Conservation (phyloP, 2,329 filamentous ascomycete genomes). For the Fusarium xylarioides region DNA sequence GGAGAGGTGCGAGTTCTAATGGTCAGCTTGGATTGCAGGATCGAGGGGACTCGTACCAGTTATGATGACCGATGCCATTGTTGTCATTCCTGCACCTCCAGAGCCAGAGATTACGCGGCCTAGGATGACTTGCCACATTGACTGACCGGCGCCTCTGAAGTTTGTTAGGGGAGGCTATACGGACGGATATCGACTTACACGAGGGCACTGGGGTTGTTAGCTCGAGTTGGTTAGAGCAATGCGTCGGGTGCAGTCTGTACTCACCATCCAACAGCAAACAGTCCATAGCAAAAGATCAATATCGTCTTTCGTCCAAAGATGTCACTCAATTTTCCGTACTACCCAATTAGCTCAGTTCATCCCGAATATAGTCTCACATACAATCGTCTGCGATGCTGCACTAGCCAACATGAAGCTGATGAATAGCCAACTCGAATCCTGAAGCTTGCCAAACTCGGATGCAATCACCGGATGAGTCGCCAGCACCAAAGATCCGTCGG, state of each 20-base stretch:
- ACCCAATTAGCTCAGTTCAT: neutral
- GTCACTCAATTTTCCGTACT: conserved; percentile 49
- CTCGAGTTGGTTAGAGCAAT: neutral
- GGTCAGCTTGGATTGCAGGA: neutral
- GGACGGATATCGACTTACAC: conserved; percentile 10
- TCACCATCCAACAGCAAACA: conserved; percentile 50
- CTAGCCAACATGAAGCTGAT: conserved; percentile 46
- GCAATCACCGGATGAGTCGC: conserved; percentile 71
- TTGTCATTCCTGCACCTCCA: conserved; percentile 61
- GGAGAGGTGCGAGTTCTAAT: conserved; percentile 59
- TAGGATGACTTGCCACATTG: conserved; percentile 59
- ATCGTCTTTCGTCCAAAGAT: conserved; percentile 43
- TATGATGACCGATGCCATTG: conserved; percentile 46
- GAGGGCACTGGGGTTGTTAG: conserved; percentile 12
- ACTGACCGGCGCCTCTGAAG: conserved; percentile 51
- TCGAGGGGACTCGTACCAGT: neutral
- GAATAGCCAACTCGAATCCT: conserved; percentile 58
- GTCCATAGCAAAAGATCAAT: conserved; percentile 40
- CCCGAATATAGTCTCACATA: accelerated
- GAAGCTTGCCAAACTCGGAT: conserved; percentile 66
- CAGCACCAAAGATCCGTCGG: conserved; percentile 71
- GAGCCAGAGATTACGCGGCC: conserved; percentile 62
- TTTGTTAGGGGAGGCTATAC: neutral
- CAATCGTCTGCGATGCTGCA: conserved; percentile 43
- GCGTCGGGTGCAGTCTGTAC: conserved; percentile 3